Percentiles rank a stretch among this genome's conserved stretches.
phyloP scores from a whole-genome alignment of 1,284 basidiomycete genomes.

The Apiotrichum sp. region DNA sequence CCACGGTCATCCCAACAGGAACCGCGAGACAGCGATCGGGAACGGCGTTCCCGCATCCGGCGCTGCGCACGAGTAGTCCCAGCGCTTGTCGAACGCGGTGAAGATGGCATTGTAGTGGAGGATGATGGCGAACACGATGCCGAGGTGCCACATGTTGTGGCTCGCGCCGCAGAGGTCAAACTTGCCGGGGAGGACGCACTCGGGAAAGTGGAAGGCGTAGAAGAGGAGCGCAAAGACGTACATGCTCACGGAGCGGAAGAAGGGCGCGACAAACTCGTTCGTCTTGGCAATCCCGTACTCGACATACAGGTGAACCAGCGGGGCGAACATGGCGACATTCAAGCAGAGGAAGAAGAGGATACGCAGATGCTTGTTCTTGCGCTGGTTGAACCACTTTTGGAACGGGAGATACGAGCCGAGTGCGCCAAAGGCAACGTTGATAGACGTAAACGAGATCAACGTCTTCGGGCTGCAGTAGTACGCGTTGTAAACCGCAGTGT shows the following conservation, averaged over 20 bases:
- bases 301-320: conserved; percentile 60
- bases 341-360: conserved; percentile 75
- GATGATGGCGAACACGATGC: conserved; percentile 61
- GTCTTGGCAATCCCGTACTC: conserved; percentile 52
- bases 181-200: conserved; percentile 46
- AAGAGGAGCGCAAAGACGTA: conserved; percentile 74
- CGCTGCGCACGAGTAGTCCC: conserved; percentile 33
- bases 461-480: conserved; percentile 48
- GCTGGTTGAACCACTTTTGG: conserved; percentile 79
- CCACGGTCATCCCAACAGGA: conserved; percentile 1
- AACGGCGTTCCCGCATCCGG: conserved; percentile 23
- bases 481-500: conserved; percentile 47
- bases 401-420: conserved; percentile 77
- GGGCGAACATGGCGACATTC: conserved; percentile 65
- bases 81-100: conserved; percentile 27
- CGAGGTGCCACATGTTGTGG: conserved; percentile 80
- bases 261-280: conserved; percentile 52
- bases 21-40: conserved; percentile 6
- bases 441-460: conserved; percentile 57
- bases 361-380: conserved; percentile 64
- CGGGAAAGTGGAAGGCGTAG: conserved; percentile 65
- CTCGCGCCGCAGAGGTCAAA: conserved; percentile 64
- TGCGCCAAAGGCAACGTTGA: conserved; percentile 58
- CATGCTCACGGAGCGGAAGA: conserved; percentile 61
- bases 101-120: conserved; percentile 46